Conservation (phyloP, 208 protist genomes). For the Trypanosomatidae sp. region DNA sequence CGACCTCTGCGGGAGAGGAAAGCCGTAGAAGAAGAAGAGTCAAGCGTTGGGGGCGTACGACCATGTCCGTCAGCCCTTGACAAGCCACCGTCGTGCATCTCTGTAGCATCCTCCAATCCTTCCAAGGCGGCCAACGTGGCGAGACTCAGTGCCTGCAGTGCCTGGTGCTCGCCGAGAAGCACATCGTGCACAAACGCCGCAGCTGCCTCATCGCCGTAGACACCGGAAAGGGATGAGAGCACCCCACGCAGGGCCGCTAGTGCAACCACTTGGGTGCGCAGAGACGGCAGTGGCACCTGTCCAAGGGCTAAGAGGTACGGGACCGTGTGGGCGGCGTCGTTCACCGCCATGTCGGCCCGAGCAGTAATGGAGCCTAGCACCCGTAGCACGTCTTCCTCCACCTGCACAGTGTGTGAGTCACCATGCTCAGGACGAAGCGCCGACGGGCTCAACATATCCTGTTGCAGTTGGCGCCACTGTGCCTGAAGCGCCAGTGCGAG, state of each 20-base stretch:
- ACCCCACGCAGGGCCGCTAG: constrained; percentile 52
- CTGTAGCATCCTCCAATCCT: background rate
- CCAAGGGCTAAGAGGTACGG: constrained; percentile 72
- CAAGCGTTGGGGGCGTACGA: background rate
- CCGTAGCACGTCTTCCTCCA: constrained; percentile 40
- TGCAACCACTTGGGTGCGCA: constrained; percentile 55
- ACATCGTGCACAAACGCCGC: constrained; percentile 39
- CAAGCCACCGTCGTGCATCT: background rate
- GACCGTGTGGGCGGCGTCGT: constrained; percentile 41
- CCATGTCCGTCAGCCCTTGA: background rate
- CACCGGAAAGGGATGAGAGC: constrained; percentile 27
- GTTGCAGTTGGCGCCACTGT: constrained; percentile 51
- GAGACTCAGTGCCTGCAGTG: constrained; percentile 33
- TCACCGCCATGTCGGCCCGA: constrained; percentile 32
- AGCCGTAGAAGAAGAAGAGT: background rate
- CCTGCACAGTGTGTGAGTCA: background rate
- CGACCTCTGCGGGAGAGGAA: background rate
- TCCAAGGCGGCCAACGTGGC: constrained; percentile 13
- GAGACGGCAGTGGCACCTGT: constrained; percentile 52
- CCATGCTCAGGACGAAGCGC: constrained; percentile 4
- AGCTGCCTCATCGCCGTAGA: constrained; percentile 31
- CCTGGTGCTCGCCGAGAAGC: constrained; percentile 48
- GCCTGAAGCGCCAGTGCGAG: constrained; percentile 44
- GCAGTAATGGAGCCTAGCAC: constrained; percentile 33
- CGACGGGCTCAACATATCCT: constrained; percentile 26